Percentiles rank a stretch among this genome's conserved stretches.
Conservation (phyloP, 169 alveolate species). For the Plasmodium cynomolgi region DNA sequence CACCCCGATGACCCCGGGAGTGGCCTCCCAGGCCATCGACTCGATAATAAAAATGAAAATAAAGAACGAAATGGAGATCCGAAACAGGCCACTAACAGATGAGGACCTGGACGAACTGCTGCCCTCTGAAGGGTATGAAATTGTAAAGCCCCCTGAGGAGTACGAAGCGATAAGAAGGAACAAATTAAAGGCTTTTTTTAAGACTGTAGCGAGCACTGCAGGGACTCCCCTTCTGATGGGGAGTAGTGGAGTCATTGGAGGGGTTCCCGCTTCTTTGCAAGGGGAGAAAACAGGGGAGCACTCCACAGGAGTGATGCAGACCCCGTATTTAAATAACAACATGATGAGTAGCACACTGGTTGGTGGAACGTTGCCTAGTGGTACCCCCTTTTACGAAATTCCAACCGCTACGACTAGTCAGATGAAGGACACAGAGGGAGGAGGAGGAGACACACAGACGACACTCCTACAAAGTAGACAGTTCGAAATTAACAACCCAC, state of each 20-base stretch:
- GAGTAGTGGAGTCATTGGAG: constrained; percentile 31
- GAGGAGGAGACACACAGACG: constrained; percentile 32
- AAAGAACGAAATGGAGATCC: constrained; percentile 76
- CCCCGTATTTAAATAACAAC: not conserved
- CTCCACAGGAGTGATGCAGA: not conserved
- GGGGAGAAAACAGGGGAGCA: not conserved
- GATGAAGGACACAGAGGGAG: constrained; percentile 8
- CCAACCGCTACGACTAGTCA: not conserved
- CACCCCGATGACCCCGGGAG: constrained; percentile 30
- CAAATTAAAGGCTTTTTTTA: constrained; percentile 72
- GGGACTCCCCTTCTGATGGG: constrained; percentile 15
- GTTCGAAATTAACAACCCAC: constrained; percentile 62
- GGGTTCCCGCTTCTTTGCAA: not conserved
- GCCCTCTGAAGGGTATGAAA: constrained; percentile 94
- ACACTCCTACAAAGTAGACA: constrained; percentile 61
- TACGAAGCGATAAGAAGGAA: constrained; percentile 83
- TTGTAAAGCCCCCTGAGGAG: constrained; percentile 92
- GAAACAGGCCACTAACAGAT: constrained; percentile 92
- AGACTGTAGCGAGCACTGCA: constrained; percentile 35
- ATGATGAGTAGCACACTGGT: constrained; percentile 36
- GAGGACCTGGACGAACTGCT: constrained; percentile 95
- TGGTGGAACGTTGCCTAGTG: constrained; percentile 26
- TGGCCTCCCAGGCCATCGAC: not conserved
- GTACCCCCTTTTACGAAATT: constrained; percentile 42
- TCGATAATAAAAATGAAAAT: constrained; percentile 26